A percentile compares a stretch with the other conserved stretches of the same genome.
Conservation (phyloP, 768 basidiomycete genomes). For the Leccinellum albellum region DNA sequence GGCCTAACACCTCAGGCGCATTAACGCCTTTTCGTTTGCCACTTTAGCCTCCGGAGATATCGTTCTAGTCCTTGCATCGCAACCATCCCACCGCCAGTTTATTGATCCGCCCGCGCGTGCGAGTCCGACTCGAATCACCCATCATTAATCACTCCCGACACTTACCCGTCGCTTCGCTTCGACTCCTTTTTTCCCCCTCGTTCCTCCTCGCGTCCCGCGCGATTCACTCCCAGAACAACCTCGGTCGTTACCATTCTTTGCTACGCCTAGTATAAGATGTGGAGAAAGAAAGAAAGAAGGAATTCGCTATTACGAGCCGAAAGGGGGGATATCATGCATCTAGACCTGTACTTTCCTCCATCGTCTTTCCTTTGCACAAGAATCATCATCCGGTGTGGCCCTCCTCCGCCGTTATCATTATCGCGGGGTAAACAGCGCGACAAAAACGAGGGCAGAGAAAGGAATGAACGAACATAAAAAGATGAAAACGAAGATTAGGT, state of each 20-base stretch:
- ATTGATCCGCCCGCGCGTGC: not conserved
- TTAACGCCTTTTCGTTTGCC: not conserved
- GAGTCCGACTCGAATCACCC: not conserved
- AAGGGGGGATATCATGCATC: slow-evolving; percentile 18
- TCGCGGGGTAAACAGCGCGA: slow-evolving; percentile 4
- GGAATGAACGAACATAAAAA: not conserved
- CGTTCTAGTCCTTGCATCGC: slow-evolving; percentile 28
- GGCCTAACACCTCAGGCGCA: not conserved
- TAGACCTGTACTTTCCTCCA: slow-evolving; percentile 13
- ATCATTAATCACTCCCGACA: not conserved
- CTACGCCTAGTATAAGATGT: not conserved
- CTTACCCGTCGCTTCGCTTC: not conserved
- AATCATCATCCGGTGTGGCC: slow-evolving; percentile 5
- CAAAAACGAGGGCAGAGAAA: slow-evolving; percentile 3
- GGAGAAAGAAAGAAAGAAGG: not conserved
- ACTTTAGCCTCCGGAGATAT: slow-evolving; percentile 43
- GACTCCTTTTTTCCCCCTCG: not conserved
- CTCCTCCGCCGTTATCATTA: slow-evolving; percentile 6
- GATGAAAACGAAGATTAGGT: slow-evolving; percentile 18
- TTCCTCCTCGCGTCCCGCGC: not conserved
- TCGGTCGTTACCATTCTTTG: slow-evolving; percentile 12
- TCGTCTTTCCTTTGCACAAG: slow-evolving; percentile 10
- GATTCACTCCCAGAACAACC: slow-evolving; percentile 7
- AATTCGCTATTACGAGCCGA: slow-evolving; percentile 18
- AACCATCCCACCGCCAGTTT: not conserved